Percentiles rank a stretch among this genome's conserved stretches.
Evolutionary conservation across 345 rosid species (phyloP).

Genomic region (Firmiana major): DNA sequence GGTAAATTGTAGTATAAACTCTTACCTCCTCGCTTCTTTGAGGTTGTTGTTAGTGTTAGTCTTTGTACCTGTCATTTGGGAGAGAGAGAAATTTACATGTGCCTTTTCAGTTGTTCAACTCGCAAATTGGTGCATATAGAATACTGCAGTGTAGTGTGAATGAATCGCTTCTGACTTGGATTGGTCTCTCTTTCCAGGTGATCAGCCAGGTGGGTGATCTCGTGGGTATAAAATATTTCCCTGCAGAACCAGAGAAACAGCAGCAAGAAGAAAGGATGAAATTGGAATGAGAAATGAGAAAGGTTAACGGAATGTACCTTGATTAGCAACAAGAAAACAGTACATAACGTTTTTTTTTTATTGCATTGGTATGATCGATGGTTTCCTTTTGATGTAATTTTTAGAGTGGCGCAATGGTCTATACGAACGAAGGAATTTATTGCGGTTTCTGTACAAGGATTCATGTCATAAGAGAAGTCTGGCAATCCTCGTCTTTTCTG

Average conservation of each 20-base stretch:
- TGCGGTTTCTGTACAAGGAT: no score
- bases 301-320: no score
- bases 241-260: constrained; percentile 51
- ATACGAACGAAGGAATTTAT: no score
- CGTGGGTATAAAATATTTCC: constrained; percentile 68
- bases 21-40: not conserved
- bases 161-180: not conserved
- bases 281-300: constrained; percentile 16
- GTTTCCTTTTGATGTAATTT: not conserved
- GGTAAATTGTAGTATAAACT: constrained; percentile 22
- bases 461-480: not conserved
- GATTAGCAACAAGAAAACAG: not conserved
- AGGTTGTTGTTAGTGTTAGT: not conserved
- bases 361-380: not conserved
- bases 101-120: not conserved
- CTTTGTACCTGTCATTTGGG: not conserved
- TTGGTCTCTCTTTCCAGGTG: constrained; percentile 30
- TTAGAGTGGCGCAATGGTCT: no score
- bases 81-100: not conserved
- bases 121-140: not conserved
- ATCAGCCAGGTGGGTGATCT: constrained; percentile 58
- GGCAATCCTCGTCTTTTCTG: not conserved
- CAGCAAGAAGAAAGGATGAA: constrained; percentile 21
- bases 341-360: not conserved
- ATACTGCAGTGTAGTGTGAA: not conserved